Evolutionary conservation across 2,329 filamentous ascomycete species (phyloP), one percentile per base, ranked within the genome.

Genomic region (Thermoascus crustaceus): DNA sequence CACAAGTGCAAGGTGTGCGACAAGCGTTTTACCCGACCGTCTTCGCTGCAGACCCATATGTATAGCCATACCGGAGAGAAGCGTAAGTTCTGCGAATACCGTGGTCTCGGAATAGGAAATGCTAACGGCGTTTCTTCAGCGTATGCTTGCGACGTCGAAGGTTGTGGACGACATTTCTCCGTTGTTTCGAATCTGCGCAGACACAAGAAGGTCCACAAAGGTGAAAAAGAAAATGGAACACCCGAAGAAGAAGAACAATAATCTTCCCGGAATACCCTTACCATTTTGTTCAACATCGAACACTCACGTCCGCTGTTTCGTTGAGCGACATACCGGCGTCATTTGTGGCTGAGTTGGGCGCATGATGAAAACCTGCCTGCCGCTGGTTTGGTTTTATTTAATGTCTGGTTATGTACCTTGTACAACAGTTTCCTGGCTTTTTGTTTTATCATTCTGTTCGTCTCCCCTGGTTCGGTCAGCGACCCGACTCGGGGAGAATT

Each of bases 1-100:
- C 91, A 96, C 69, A 95, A 95, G 71, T 96, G 89, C 76, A 95
- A 94, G 68, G 85, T 96, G 41, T 96, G 89, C 69, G 89, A 95
- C 64, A 95, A 96, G 74, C 80, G 89, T 27, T 96, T 96, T 61
- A 95, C 89, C 2, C 77, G 89, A 36, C 89, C 89, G 1, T 94
- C 87, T 57, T 95, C 89, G 9, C 64, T 96, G 24, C 89, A 95
- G 59, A 96, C 89, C 20, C 89, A 96, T 59, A 95, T 95, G 84
- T 95, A 95, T 67, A 94, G 87, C 64, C 89, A 96, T 57, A 96
- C 89, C 37, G 89, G 89, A 57, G 89, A 96, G 64, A 96, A 96
- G 69, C 89, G 87, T 94, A 77, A 73, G 87, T 80, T 24, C 21
- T 32, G 10, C 9, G 6, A 34, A 14, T 34, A 32, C 19, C 13